Conservation (phyloP, 306 rosid genomes). For the Hippophae rhamnoides region DNA sequence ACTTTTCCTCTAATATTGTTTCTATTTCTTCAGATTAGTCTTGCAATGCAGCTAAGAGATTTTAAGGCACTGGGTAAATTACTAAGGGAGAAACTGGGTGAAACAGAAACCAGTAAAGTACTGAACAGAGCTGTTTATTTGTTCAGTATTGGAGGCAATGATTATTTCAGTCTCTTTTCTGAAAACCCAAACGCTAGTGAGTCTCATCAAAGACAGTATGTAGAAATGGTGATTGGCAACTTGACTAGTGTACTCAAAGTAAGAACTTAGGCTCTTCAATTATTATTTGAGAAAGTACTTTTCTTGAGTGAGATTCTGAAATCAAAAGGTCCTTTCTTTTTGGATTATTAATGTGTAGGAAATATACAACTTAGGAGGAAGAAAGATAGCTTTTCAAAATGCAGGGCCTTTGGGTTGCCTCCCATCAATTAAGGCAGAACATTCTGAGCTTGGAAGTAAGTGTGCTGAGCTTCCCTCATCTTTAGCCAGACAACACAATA, state of each 20-base stretch:
- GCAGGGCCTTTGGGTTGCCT: constrained; percentile 13
- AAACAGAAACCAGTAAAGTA: constrained; percentile 11
- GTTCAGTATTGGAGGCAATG: constrained; percentile 25
- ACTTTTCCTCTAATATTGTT: no score
- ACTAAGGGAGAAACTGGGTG: constrained; percentile 16
- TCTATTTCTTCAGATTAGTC: constrained; percentile 19
- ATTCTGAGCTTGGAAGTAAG: neutral
- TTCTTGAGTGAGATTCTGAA: neutral
- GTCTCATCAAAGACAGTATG: constrained; percentile 7
- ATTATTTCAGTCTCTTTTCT: constrained; percentile 11
- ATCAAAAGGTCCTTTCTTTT: no score
- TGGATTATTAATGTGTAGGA: constrained; percentile 2
- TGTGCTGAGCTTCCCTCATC: neutral
- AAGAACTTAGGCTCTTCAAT: neutral
- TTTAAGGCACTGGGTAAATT: constrained; percentile 14
- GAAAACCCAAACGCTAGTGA: constrained; percentile 7
- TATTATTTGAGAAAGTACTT: no score
- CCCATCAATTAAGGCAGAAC: neutral
- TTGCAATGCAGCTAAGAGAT: constrained; percentile 19
- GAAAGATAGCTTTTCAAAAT: constrained; percentile 23
- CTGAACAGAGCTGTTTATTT: constrained; percentile 25
- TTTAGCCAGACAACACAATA: constrained; percentile 4
- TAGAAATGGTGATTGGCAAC: constrained; percentile 29
- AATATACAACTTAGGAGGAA: constrained; percentile 22
- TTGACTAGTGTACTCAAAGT: constrained; percentile 24